Percentiles rank a stretch among this genome's conserved stretches.
Evolutionary conservation across 2,329 filamentous ascomycete genomes (phyloP).

Genomic region (Colletotrichum abscissum): DNA sequence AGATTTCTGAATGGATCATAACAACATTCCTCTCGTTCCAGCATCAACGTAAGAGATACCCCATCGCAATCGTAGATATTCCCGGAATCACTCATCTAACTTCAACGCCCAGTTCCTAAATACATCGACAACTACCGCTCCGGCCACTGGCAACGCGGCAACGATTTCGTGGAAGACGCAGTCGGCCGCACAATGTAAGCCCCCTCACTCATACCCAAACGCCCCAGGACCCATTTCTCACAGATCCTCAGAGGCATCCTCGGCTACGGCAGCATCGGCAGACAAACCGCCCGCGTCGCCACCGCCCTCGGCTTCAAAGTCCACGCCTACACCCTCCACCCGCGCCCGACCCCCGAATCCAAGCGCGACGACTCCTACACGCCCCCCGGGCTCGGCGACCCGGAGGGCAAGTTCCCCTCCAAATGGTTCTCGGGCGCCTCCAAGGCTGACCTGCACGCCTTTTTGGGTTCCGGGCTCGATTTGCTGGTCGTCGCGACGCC

Average conservation of each 20-base stretch:
- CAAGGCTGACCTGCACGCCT: conserved; percentile 58
- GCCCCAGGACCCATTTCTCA: background rate
- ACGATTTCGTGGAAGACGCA: conserved; percentile 51
- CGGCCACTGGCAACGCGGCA: conserved; percentile 54
- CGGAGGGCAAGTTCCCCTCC: conserved; percentile 58
- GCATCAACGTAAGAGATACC: conserved; percentile 53
- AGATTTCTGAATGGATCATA: conserved; percentile 69
- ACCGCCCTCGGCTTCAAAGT: conserved; percentile 77
- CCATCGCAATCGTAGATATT: background rate
- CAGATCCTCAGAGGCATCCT: conserved; percentile 56
- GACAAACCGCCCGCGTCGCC: conserved; percentile 66
- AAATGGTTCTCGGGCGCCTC: conserved; percentile 62
- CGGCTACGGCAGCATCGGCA: conserved; percentile 66
- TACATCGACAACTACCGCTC: conserved; percentile 58
- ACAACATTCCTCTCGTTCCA: conserved; percentile 61
- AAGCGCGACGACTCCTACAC: conserved; percentile 73
- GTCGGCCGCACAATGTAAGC: conserved; percentile 60
- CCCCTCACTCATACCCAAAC: background rate
- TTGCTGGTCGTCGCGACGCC: conserved; percentile 64
- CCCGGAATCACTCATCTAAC: background rate
- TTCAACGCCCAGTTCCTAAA: conserved; percentile 49
- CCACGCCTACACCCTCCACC: conserved; percentile 79
- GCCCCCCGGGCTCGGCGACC: conserved; percentile 72
- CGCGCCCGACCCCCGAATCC: conserved; percentile 74
- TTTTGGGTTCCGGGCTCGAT: conserved; percentile 62